Percentiles rank a stretch among this genome's conserved stretches.
Evolutionary conservation across 805 yeast genomes (phyloP).

Genomic region (Kluyveromyces dobzhanskii): DNA sequence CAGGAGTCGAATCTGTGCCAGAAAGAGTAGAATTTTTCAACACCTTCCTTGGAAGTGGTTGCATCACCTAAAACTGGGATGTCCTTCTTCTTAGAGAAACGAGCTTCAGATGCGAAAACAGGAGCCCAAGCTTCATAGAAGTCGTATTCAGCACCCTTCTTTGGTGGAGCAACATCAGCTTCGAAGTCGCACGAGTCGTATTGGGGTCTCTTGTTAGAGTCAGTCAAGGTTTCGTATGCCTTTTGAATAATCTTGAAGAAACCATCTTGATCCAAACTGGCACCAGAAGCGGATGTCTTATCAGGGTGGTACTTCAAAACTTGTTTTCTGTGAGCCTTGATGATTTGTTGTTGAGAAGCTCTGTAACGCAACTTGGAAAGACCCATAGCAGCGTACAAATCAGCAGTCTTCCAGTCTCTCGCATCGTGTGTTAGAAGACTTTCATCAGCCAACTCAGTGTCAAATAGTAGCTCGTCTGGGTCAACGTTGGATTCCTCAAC

Average conservation of each 20-base stretch:
- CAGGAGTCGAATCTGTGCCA: conserved; percentile 94
- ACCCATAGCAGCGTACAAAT: conserved; percentile 94
- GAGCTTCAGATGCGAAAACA: conserved; percentile 80
- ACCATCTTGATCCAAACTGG: conserved; percentile 86
- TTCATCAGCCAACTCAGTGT: conserved; percentile 60
- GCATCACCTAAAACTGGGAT: conserved; percentile 73
- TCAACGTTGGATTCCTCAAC: conserved; percentile 54
- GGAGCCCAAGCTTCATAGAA: conserved; percentile 91
- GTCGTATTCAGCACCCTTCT: conserved; percentile 56
- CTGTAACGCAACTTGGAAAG: conserved; percentile 81
- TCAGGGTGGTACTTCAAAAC: conserved; percentile 98
- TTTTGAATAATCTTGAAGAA: conserved; percentile 97
- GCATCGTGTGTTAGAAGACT: conserved; percentile 84
- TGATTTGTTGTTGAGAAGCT: conserved; percentile 88
- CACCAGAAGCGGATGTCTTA: conserved; percentile 82
- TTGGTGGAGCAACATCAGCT: conserved; percentile 80
- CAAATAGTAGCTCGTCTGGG: conserved; percentile 45
- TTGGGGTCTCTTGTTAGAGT: conserved; percentile 81
- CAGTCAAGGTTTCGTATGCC: conserved; percentile 85
- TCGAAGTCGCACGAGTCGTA: conserved; percentile 89
- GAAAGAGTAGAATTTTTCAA: conserved; percentile 82
- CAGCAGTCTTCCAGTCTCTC: conserved; percentile 96
- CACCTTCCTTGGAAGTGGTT: conserved; percentile 65
- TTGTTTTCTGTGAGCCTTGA: conserved; percentile 94
- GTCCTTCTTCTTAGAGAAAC: conserved; percentile 89